Conservation (phyloP, 257 asterid species). For the Cruciata laevipes region DNA sequence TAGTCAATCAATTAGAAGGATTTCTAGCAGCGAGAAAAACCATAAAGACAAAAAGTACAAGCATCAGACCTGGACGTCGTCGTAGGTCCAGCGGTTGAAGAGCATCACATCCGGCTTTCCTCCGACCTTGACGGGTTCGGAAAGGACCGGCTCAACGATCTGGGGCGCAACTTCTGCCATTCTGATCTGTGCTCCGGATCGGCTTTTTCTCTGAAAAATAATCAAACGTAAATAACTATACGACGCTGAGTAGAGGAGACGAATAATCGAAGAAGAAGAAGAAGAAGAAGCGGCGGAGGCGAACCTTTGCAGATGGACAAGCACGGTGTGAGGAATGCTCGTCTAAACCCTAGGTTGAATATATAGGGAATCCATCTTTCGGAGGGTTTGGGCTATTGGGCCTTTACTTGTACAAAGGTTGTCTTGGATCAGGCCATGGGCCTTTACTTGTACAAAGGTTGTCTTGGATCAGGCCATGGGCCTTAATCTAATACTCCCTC, state of each 20-base stretch:
- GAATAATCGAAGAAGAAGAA: no score
- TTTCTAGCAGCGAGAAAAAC: neutral
- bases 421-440: no score
- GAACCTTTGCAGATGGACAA: neutral
- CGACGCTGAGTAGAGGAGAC: no score
- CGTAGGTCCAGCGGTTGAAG: slow-evolving; percentile 67
- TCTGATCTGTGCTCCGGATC: slow-evolving; percentile 8
- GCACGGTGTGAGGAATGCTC: neutral
- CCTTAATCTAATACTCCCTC: no score
- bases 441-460: no score
- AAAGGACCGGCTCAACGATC: slow-evolving; percentile 9
- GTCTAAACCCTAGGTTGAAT: no score
- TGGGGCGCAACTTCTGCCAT: slow-evolving; percentile 28
- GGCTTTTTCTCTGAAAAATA: neutral
- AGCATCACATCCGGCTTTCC: slow-evolving; percentile 39
- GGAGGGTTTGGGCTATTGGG: no score
- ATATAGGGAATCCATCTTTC: no score
- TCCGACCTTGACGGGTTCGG: slow-evolving; percentile 24
- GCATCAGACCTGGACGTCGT: slow-evolving; percentile 44
- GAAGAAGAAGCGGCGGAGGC: neutral
- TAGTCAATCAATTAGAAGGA: neutral
- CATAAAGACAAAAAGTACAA: neutral
- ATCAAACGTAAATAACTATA: no score
- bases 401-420: no score
- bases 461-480: no score